Evolutionary conservation across 345 rosid genomes (phyloP).

Genomic region (Erodium maritimum): DNA sequence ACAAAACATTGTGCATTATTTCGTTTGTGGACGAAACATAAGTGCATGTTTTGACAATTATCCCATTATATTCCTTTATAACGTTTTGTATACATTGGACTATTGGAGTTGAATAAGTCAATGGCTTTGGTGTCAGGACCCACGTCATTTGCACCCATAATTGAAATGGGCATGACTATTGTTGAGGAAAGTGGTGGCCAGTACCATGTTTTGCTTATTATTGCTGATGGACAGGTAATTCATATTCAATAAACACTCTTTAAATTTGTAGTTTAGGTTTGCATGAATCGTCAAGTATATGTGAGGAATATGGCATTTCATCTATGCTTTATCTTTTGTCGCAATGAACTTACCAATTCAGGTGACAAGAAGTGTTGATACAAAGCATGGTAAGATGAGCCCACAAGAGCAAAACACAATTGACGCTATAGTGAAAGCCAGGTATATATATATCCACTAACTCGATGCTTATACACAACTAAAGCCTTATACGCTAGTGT

Average conservation of each 20-base stretch:
- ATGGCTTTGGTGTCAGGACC: slow-evolving; percentile 43
- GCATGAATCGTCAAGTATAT: not conserved
- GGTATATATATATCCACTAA: slow-evolving; percentile 27
- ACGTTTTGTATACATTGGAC: too few relatives aligned
- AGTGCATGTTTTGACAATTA: too few relatives aligned
- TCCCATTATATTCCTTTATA: too few relatives aligned
- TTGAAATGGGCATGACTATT: slow-evolving; percentile 72
- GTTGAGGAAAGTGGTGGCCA: slow-evolving; percentile 89
- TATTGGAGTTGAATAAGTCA: slow-evolving; percentile 4
- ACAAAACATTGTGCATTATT: too few relatives aligned
- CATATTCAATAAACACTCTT: not conserved
- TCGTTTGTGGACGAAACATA: too few relatives aligned
- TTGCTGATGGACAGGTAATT: slow-evolving; percentile 88
- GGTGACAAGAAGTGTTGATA: slow-evolving; percentile 88
- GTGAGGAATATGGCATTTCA: not conserved
- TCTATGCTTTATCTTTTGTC: not conserved
- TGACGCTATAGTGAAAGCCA: slow-evolving; percentile 79
- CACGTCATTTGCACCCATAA: slow-evolving; percentile 80
- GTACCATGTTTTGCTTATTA: slow-evolving; percentile 80
- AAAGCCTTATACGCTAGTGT: too few relatives aligned
- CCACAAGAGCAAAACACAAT: slow-evolving; percentile 72
- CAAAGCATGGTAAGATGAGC: slow-evolving; percentile 45
- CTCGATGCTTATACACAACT: slow-evolving; percentile 9
- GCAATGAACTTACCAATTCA: slow-evolving; percentile 5
- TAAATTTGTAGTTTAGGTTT: not conserved